Evolutionary conservation across 768 basidiomycete species (phyloP).

Genomic region (Macrolepiota dolichaula): DNA sequence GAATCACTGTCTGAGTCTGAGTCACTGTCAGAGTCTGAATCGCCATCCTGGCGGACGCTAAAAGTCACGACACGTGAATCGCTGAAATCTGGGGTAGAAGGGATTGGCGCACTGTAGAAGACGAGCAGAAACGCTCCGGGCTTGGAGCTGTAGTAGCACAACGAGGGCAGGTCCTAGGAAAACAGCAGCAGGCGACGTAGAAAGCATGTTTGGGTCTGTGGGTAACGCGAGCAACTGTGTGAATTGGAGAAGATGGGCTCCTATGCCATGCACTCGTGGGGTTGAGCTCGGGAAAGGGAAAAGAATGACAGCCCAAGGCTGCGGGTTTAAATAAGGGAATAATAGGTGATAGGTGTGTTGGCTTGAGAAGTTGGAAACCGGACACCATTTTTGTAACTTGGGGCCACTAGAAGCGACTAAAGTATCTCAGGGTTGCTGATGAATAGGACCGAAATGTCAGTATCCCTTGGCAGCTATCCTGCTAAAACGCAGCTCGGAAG

Average conservation of each 20-base stretch:
- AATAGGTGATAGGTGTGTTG: neutral
- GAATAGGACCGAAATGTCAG: neutral
- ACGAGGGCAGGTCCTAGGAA: neutral
- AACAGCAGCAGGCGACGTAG: neutral
- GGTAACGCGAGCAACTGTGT: neutral
- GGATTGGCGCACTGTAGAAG: neutral
- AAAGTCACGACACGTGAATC: neutral
- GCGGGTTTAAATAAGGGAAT: conserved; percentile 11
- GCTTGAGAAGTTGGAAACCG: conserved; percentile 3
- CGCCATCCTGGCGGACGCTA: neutral
- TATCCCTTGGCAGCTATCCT: neutral
- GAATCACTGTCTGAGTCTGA: conserved; percentile 12
- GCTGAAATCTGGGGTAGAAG: no score
- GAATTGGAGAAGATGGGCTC: neutral
- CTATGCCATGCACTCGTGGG: conserved; percentile 4
- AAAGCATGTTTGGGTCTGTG: neutral
- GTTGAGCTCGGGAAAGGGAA: neutral
- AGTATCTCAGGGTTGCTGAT: conserved; percentile 6
- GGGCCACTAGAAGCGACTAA: conserved; percentile 6
- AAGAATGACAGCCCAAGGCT: conserved; percentile 1
- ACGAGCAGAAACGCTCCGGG: neutral
- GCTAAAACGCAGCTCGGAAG: neutral
- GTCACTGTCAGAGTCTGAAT: conserved; percentile 13
- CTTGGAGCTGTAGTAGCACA: conserved; percentile 2
- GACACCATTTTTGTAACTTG: neutral